Conservation (phyloP, 768 basidiomycete genomes). For the Phylloporus arenicola region DNA sequence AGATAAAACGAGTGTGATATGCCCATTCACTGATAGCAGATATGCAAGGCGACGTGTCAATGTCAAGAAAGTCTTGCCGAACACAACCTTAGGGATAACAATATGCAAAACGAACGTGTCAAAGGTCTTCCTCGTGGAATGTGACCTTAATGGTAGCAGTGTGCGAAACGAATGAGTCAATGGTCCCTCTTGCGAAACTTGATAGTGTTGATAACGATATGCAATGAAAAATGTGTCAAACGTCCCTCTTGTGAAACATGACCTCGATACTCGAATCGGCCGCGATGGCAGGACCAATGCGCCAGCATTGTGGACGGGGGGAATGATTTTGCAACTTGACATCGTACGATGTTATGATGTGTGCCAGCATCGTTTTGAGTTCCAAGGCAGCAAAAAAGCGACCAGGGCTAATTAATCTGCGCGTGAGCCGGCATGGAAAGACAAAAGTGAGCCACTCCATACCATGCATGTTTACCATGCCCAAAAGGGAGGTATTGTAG, state of each 20-base stretch:
- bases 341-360: slow-evolving; percentile 8
- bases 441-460: background rate
- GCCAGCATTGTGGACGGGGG: slow-evolving; percentile 7
- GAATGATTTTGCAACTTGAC: slow-evolving; percentile 5
- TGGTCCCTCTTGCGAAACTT: background rate
- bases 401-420: slow-evolving; percentile 2
- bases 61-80: background rate
- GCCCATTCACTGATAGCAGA: background rate
- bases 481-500: slow-evolving; percentile 36
- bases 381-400: slow-evolving; percentile 10
- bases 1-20: background rate
- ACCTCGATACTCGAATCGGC: slow-evolving; percentile 1
- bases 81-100: background rate
- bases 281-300: slow-evolving; percentile 6
- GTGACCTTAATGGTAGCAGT: background rate
- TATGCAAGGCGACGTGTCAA: background rate
- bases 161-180: background rate
- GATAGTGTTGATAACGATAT: background rate
- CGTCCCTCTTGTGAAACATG: slow-evolving; percentile 1
- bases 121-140: background rate
- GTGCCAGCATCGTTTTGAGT: slow-evolving; percentile 11
- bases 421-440: background rate
- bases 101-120: background rate
- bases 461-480: slow-evolving; percentile 21
- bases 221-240: background rate